These are phyloP conservation scores for Zarea fungicola DNA, from an alignment of 2,329 filamentous ascomycete species.

Conservation along the genomic window DNA sequence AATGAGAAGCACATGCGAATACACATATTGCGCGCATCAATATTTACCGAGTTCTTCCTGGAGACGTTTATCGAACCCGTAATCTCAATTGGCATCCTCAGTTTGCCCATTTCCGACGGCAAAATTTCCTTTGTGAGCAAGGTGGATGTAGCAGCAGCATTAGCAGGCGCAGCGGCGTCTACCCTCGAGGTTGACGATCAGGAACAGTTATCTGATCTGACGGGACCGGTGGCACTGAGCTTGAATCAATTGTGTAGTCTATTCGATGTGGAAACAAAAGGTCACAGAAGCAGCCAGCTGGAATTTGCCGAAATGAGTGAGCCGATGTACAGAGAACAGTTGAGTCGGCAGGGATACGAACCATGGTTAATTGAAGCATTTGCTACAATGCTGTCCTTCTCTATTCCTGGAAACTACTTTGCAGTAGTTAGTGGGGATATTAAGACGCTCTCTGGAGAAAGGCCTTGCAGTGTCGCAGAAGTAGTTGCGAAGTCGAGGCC, in stretches of 20 bases:
- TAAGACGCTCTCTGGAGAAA: too few species aligned
- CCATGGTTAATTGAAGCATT: not conserved
- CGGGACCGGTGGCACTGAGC: not conserved
- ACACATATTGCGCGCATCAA: not conserved
- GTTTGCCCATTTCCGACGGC: not conserved
- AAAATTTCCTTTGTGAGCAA: slow-evolving; percentile 5
- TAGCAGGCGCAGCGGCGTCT: not conserved
- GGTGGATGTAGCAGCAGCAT: not conserved
- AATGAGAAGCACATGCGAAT: not conserved
- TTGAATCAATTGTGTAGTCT: not conserved
- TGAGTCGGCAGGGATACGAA: not conserved
- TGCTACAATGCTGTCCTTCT: not conserved
- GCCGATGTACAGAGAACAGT: not conserved
- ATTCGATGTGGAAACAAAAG: not conserved
- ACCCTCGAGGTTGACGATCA: not conserved
- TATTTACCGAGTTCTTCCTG: slow-evolving; percentile 5
- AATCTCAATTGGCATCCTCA: not conserved
- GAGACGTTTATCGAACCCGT: not conserved
- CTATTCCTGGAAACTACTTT: not conserved
- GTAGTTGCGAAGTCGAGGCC: too few species aligned
- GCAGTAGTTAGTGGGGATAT: too few species aligned
- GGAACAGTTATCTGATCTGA: not conserved
- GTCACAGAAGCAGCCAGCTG: too few species aligned
- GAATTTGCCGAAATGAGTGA: not conserved
- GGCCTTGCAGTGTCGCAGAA: too few species aligned